Base-by-base conservation (phyloP, 257 asterid species). In the Asclepias syriaca region DNA sequence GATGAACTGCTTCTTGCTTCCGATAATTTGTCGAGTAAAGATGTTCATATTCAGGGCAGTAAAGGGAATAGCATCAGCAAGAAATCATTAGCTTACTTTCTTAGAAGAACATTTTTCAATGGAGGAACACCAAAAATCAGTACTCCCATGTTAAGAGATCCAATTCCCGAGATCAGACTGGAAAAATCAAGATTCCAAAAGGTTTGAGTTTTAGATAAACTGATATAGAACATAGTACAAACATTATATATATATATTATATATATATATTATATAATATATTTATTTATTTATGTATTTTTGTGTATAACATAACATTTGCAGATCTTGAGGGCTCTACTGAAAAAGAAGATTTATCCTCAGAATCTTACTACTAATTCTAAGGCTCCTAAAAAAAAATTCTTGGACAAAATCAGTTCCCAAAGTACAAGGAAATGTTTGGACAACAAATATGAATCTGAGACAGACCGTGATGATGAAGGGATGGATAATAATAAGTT, bases 331-430 rank as follows among this genome's bases (percentile, higher is more conserved):
- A 88, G 92, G 80, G 79, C 87, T 19, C 77, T 92, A 78, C 71
- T 92, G 75, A 85, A 88, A 77, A 90, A 87, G 71, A 88, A 81
- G 86, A 83, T 92, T 68, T 83, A 85, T 77, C 96, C 95, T 39
- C 90, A 81, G 76, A 80, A 78, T 73, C 70, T 85, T 1, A 72
- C 53, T 3, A 34, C 39, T 34, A 34, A 34, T 71, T 85, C 83
- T 18, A 79, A 76, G 78, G 69, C 76, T 51, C 22, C 80, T 11
- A n/a, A 76, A 49, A 84, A 80, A 53, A 88, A 81, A 54, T 84
- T 74, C 77, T 72, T 86, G 85, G 83, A 82, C 19, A 77, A 65
- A 84, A 83, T 86, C 74, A 80, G 81, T 72, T 90, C 95, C 39
- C 90, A 82, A 77, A 78, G 82, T 75, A 69, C 76, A 45, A 84